These are phyloP conservation scores for Starmera quercuum DNA, from an alignment of 805 yeast genomes.

Conservation along the genomic window DNA sequence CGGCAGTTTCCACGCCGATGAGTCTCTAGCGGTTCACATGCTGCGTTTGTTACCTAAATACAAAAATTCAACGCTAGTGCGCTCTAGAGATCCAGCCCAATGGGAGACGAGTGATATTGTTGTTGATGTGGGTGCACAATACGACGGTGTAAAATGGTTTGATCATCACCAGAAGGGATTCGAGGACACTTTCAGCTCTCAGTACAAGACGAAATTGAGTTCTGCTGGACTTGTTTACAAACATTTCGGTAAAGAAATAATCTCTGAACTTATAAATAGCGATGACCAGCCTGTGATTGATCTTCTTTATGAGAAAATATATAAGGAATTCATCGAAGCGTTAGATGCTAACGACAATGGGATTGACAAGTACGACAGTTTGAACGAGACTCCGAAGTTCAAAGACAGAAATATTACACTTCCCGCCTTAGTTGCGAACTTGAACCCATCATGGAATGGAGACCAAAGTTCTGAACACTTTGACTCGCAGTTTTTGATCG, in stretches of 20 bases:
- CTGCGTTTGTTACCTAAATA: conserved; percentile 64
- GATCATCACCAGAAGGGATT: conserved; percentile 98
- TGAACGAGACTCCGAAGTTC: conserved; percentile 49
- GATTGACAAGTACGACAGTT: conserved; percentile 56
- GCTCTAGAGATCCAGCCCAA: conserved; percentile 76
- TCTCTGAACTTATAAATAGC: conserved; percentile 40
- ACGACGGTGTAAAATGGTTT: conserved; percentile 77
- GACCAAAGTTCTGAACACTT: conserved; percentile 57
- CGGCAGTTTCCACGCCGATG: conserved; percentile 97
- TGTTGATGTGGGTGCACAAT: conserved; percentile 90
- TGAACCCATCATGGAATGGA: conserved; percentile 84
- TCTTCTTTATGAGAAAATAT: conserved; percentile 65
- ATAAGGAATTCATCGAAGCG: conserved; percentile 81
- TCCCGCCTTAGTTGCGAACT: conserved; percentile 67
- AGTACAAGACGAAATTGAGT: conserved; percentile 70
- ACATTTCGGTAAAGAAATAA: conserved; percentile 70
- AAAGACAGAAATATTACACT: conserved; percentile 66
- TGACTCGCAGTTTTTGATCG: conserved; percentile 60
- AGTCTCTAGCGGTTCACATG: conserved; percentile 88
- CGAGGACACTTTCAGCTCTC: conserved; percentile 56
- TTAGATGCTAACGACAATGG: conserved; percentile 97
- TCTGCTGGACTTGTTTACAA: conserved; percentile 93
- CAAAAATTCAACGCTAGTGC: conserved; percentile 56
- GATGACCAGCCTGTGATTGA: conserved; percentile 40
- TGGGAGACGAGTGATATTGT: conserved; percentile 89